Evolutionary conservation across 371 early-diverging fungal species (phyloP).

Genomic region (Lichtheimia ramosa): DNA sequence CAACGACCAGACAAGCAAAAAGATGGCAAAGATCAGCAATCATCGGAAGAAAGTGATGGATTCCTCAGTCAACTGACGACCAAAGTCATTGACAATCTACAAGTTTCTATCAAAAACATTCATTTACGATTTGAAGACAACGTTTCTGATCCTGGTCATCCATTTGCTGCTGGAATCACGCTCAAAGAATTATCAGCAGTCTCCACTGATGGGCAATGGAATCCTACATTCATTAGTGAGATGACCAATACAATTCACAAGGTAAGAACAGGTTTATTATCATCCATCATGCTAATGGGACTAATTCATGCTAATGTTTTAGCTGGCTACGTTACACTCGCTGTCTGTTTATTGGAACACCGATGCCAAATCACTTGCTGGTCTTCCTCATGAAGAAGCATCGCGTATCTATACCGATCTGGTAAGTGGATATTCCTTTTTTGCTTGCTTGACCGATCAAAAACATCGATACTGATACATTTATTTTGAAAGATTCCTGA

Average conservation of each 20-base stretch:
- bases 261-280: constrained; percentile 13
- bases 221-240: constrained; percentile 67
- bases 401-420: constrained; percentile 25
- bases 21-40: constrained; percentile 53
- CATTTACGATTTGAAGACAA: constrained; percentile 86
- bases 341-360: constrained; percentile 84
- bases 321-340: constrained; percentile 66
- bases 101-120: constrained; percentile 84
- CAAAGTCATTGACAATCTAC: constrained; percentile 86
- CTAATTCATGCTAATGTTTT: neutral
- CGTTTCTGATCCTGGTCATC: constrained; percentile 61
- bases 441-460: too few species aligned
- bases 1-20: constrained; percentile 27
- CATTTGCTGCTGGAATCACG: constrained; percentile 79
- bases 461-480: neutral
- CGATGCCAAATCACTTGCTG: constrained; percentile 53
- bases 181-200: constrained; percentile 78
- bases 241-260: constrained; percentile 71
- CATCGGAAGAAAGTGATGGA: constrained; percentile 58
- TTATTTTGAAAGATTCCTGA: constrained; percentile 35
- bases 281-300: neutral
- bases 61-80: constrained; percentile 71
- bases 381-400: constrained; percentile 35
- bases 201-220: constrained; percentile 80
- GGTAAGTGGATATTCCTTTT: constrained; percentile 14